Base-by-base conservation (phyloP, 257 asterid species). In the Solanum corneliomulleri region DNA sequence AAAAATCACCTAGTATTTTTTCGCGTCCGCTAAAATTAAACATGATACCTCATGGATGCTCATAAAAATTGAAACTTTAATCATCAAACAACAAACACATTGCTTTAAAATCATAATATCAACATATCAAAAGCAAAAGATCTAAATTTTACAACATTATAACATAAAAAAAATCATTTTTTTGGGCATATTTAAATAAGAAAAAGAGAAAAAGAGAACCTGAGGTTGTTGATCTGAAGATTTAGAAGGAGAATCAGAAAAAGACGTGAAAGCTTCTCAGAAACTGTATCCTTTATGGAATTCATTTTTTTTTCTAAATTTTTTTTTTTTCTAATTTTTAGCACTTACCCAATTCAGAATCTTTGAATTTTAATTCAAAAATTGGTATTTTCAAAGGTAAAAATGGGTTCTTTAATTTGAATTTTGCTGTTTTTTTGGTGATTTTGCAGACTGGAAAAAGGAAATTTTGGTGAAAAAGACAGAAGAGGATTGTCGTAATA, bases 221-320 rank as follows among this genome's bases (percentile, higher is more conserved):
- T 81, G 27, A 29, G 69, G n/a, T 70, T 88, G 94, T 74, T 89
- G 97, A 92, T 93, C 96, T 86, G 85, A 72, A 88, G 86, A 82
- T 80, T 87, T 90, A 33, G 95, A 86, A 86, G 94, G 93, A 4
- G 98, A 94, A 94, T 94, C 98, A 85, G 98, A 92, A 96, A 94
- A 33, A 93, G 89, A 62, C 93, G 90, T 2, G 99, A 93, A 45
- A 96, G 92, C 87, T 92, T 94, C 68, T 91, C 95, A 23, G 97
- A 93, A 85, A 96, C 94, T 80, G 90, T 90, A 80, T 95, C 95
- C 88, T 92, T 96, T 21, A 95, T 89, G 81, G 95, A 92, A 89
- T 92, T 89, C 99, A 96, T 96, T 44, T 2, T 23, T 78, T 14
- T 85, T 72, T 71, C 11, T 7, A 20, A 25, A 35, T 35, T 13